phyloP scores from a whole-genome alignment of 345 rosid species.

The Eucalyptus sp. region DNA sequence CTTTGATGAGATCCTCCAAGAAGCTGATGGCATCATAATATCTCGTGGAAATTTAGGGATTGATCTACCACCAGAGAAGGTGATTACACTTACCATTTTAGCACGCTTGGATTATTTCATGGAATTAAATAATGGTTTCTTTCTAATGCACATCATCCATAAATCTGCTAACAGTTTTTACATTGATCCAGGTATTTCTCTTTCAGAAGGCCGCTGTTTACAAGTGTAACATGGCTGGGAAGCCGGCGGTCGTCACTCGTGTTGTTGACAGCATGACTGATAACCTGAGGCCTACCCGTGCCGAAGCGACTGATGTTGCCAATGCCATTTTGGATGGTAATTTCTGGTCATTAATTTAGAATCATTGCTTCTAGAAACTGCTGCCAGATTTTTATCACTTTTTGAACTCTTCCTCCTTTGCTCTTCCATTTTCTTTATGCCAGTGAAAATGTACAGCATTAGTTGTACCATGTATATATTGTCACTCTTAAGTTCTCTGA shows the following conservation, averaged over 20 bases:
- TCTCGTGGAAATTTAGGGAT: slow-evolving; percentile 70
- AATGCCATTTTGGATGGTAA: slow-evolving; percentile 97
- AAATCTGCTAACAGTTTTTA: neutral
- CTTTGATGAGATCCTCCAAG: slow-evolving; percentile 64
- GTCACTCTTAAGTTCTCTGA: neutral
- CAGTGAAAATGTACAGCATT: neutral
- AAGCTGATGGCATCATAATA: slow-evolving; percentile 61
- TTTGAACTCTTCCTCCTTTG: neutral
- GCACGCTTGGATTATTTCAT: neutral
- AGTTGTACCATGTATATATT: neutral
- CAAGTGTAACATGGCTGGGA: slow-evolving; percentile 97
- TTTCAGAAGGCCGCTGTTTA: slow-evolving; percentile 85
- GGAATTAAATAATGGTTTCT: neutral
- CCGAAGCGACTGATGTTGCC: slow-evolving; percentile 99
- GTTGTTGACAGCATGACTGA: slow-evolving; percentile 98
- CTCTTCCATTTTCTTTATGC: neutral
- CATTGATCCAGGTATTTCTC: slow-evolving; percentile 54
- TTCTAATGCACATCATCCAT: neutral
- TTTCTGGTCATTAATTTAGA: neutral
- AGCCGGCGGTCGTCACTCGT: slow-evolving; percentile 85
- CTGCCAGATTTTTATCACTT: neutral
- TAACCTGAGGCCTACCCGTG: slow-evolving; percentile 97
- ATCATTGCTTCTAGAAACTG: neutral
- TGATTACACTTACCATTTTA: neutral
- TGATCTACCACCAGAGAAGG: slow-evolving; percentile 79